These are phyloP conservation scores for Thielaviopsis populi DNA, from an alignment of 2,329 filamentous ascomycete genomes.

Conservation along the genomic window DNA sequence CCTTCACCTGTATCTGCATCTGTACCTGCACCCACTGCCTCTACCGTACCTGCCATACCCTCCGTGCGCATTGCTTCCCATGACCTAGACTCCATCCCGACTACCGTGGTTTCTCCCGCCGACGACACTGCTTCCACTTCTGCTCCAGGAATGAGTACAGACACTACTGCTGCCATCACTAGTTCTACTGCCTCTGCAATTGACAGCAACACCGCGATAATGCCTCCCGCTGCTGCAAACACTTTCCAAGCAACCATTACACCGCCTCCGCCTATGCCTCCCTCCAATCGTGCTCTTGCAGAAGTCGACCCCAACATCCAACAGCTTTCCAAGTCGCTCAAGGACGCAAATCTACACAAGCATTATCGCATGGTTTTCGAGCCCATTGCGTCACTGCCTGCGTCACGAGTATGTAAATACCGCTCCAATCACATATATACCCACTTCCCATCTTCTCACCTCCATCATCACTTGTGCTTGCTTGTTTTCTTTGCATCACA, in stretches of 20 bases:
- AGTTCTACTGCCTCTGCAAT: background rate
- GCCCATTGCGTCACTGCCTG: constrained; percentile 65
- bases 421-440: constrained; percentile 10
- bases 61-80: constrained; percentile 14
- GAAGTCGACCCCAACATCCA: constrained; percentile 8
- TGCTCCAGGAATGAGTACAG: too few species aligned
- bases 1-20: background rate
- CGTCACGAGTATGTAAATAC: constrained; percentile 55
- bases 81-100: constrained; percentile 8
- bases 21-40: background rate
- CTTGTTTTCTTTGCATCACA: background rate
- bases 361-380: constrained; percentile 44
- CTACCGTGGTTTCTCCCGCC: background rate
- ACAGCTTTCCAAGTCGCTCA: constrained; percentile 12
- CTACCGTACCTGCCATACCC: background rate
- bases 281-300: constrained; percentile 3
- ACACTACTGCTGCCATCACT: background rate
- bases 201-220: background rate
- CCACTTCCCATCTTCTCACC: background rate
- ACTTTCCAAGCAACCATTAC: constrained; percentile 14
- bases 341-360: constrained; percentile 13
- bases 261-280: constrained; percentile 7
- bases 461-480: background rate
- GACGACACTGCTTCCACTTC: background rate
- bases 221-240: background rate